Evolutionary conservation across 768 basidiomycete species (phyloP).

Genomic region (Favolaschia claudopus): DNA sequence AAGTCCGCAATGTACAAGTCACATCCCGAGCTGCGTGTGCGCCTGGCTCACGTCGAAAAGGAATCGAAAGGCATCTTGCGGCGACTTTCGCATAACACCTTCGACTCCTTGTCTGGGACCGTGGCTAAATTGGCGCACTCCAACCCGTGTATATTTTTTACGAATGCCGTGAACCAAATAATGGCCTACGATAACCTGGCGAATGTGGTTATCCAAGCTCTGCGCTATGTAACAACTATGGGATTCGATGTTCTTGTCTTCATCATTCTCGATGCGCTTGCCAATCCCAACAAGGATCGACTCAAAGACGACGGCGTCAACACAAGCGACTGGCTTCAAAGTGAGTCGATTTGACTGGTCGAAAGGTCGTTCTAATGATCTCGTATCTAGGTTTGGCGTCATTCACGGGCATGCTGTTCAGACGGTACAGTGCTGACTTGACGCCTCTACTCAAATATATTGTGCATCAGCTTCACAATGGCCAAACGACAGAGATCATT

Average conservation of each 20-base stretch:
- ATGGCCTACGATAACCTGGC: slow-evolving; percentile 97
- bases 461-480: slow-evolving; percentile 86
- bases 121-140: slow-evolving; percentile 94
- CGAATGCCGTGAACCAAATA: slow-evolving; percentile 89
- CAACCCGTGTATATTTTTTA: slow-evolving; percentile 92
- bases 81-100: slow-evolving; percentile 84
- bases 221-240: slow-evolving; percentile 90
- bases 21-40: slow-evolving; percentile 82
- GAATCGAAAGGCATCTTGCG: slow-evolving; percentile 91
- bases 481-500: slow-evolving; percentile 86
- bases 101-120: slow-evolving; percentile 83
- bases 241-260: slow-evolving; percentile 94
- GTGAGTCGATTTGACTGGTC: slow-evolving; percentile 57
- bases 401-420: slow-evolving; percentile 92
- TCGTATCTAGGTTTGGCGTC: slow-evolving; percentile 83
- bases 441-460: slow-evolving; percentile 88
- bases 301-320: slow-evolving; percentile 94
- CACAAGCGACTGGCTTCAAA: slow-evolving; percentile 90
- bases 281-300: slow-evolving; percentile 80
- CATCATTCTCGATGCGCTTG: slow-evolving; percentile 84
- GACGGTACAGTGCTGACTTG: slow-evolving; percentile 84
- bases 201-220: slow-evolving; percentile 86
- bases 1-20: slow-evolving; percentile 73
- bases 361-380: slow-evolving; percentile 25
- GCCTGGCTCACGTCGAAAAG: slow-evolving; percentile 82